Evolutionary conservation across 1,139 yeast species (phyloP), one percentile per base, ranked within the genome.

Genomic region (Pichia sp.): DNA sequence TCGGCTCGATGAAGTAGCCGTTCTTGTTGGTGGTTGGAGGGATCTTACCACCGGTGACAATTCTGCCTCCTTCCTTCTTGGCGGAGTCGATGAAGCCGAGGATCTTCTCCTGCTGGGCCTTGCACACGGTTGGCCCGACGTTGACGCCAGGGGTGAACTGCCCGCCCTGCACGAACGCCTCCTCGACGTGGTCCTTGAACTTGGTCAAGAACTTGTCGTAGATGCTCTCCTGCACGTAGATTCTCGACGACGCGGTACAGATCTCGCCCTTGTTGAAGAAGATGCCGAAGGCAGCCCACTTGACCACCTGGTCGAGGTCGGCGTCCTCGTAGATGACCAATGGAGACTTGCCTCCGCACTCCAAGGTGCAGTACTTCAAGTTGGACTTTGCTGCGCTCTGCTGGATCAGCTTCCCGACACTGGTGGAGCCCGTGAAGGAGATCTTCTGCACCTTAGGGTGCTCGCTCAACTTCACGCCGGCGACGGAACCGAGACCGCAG

Each of bases 101-200:
- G 49, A 81, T 72, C 64, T 70, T 79, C 45, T 84, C 84, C 61
- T 73, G 76, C 66, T 85, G 92, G 44, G 70, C 68, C 61, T 81
- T 78, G 2, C 90, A 84, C 23, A 88, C 86, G 61, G 87, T 86
- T 11, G 96, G 96, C 0, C 96, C 96, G 41, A 88, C 80, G 48
- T 82, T 79, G 45, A 84, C 81, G 3, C 75, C 72, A 13, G 72
- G 68, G 40, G 75, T 78, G 65, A 82, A 85, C 64, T 83, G 80
- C 55, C 75, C 73, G 46, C 87, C 89, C 69, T 83, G 83, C 41
- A 70, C 72, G 73, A 81, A 84, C n/a, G 70, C 75, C 47, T 70
- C 67, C 57, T 74, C 74, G 45, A 79, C 76, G 57, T 79, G 77
- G 29, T 70, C 66, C 62, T 74, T 78, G 62, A 82, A 82, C 58